Base-by-base conservation (phyloP, 371 early-diverging fungal genomes). In the Dichotomocladium elegans region DNA sequence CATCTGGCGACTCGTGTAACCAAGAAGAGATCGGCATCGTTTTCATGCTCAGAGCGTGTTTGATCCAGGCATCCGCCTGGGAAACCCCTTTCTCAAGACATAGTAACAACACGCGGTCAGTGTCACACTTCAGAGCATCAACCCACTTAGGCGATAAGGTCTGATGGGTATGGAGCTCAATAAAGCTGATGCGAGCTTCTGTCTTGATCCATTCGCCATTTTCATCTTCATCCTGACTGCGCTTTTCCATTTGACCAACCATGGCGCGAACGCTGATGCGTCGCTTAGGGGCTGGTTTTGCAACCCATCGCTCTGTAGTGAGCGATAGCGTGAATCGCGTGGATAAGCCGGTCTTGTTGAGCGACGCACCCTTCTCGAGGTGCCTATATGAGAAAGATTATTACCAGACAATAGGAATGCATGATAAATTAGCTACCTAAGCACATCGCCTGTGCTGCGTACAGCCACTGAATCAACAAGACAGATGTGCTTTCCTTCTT, bases 111-210 rank as follows among this genome's bases (percentile, higher is more conserved):
- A 17, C 21, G 40, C 40, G n/a, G 40, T 17, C 4, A 37, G 40
- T 9, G 21, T 37, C 40, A n/a, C n/a, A n/a, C n/a, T n/a, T n/a
- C n/a, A n/a, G n/a, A n/a, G n/a, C n/a, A n/a, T n/a, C 40, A 37
- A 10, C 3, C 21, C 40, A 21, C 9, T 37, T 37, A 17, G 17
- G 40, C 40, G n/a, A 17, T 37, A 5, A 9, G 17, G 3, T n/a
- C 9, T 37, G 58, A n/a, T n/a, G n/a, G n/a, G n/a, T n/a, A n/a
- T n/a, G n/a, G n/a, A 99, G 74, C 73, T 99, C 99, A 22, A 99
- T 96, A 81, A 99, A 98, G 60, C 92, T 90, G 55, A 95, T 90
- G 64, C 95, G 96, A 30, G 90, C 87, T 14, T 77, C 70, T 42
- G 87, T 56, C 7, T 58, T 53, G 25, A 77, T 51, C 61, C 72